Evolutionary conservation across 2,329 filamentous ascomycete species (phyloP).

Genomic region (Hypoxylon sp.): DNA sequence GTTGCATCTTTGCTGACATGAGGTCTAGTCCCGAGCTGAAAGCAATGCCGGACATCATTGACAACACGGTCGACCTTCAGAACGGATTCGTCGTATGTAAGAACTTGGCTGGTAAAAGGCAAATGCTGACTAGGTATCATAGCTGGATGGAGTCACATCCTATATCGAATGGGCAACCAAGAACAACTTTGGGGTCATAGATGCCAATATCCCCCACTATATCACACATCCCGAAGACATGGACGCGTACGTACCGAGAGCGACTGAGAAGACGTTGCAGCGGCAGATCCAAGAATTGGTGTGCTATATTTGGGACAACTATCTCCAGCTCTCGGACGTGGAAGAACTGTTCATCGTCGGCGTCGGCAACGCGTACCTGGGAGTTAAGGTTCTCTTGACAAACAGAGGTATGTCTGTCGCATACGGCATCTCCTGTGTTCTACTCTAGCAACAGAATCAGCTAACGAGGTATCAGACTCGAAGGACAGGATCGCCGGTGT

Average conservation of each 20-base stretch:
- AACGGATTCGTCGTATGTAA: slow-evolving; percentile 84
- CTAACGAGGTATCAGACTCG: slow-evolving; percentile 56
- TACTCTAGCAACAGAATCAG: background rate
- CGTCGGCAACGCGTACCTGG: slow-evolving; percentile 86
- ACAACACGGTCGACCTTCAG: slow-evolving; percentile 78
- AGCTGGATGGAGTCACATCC: slow-evolving; percentile 82
- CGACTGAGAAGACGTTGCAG: slow-evolving; percentile 59
- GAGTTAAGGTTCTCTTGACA: slow-evolving; percentile 81
- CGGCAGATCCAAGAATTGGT: slow-evolving; percentile 75
- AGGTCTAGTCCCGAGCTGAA: slow-evolving; percentile 70
- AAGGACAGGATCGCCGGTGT: slow-evolving; percentile 74
- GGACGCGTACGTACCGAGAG: slow-evolving; percentile 56
- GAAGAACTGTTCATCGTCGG: slow-evolving; percentile 86
- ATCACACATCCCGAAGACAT: slow-evolving; percentile 68
- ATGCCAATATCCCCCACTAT: slow-evolving; percentile 87
- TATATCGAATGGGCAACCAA: slow-evolving; percentile 85
- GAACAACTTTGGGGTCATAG: slow-evolving; percentile 84
- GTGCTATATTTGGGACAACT: slow-evolving; percentile 95
- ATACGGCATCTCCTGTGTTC: background rate
- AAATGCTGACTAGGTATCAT: slow-evolving; percentile 40
- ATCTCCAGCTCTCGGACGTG: slow-evolving; percentile 79
- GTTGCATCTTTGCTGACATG: slow-evolving; percentile 24
- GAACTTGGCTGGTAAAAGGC: background rate
- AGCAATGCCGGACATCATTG: slow-evolving; percentile 71
- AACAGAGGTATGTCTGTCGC: slow-evolving; percentile 66